A percentile compares a stretch with the other conserved stretches of the same genome.
These are phyloP conservation scores for Sarcomyxa edulis DNA, from an alignment of 768 basidiomycete genomes.

Conservation along the genomic window DNA sequence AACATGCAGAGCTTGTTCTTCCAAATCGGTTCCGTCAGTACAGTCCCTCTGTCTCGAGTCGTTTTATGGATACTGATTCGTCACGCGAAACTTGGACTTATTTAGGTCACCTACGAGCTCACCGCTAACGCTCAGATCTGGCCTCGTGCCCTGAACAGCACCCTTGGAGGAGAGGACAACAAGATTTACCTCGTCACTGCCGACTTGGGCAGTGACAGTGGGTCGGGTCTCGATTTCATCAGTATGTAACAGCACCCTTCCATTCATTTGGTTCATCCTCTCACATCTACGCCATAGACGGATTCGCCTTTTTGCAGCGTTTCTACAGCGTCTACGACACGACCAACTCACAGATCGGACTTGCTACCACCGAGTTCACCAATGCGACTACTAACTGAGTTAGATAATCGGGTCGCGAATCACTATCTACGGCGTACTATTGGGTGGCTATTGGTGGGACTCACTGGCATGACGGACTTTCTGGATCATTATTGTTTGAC, in stretches of 20 bases:
- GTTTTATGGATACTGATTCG: no score
- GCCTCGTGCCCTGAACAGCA: slow-evolving; percentile 53
- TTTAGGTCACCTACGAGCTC: slow-evolving; percentile 45
- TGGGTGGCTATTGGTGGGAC: no score
- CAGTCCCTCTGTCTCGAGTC: neutral
- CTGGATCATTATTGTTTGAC: no score
- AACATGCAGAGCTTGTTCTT: slow-evolving; percentile 49
- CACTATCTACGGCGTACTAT: no score
- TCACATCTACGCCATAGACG: slow-evolving; percentile 28
- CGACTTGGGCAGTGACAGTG: slow-evolving; percentile 45
- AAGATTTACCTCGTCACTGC: slow-evolving; percentile 54
- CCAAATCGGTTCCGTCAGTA: slow-evolving; percentile 37
- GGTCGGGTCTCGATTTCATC: slow-evolving; percentile 62
- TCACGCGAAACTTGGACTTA: neutral
- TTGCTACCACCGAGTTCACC: slow-evolving; percentile 32
- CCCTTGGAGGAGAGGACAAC: slow-evolving; percentile 45
- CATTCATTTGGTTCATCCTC: neutral
- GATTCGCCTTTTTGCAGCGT: slow-evolving; percentile 54
- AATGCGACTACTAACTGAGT: slow-evolving; percentile 26
- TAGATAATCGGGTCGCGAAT: no score
- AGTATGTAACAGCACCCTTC: slow-evolving; percentile 27
- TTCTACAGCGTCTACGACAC: slow-evolving; percentile 55
- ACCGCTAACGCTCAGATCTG: slow-evolving; percentile 67
- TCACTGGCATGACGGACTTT: no score
- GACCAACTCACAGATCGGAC: slow-evolving; percentile 30